Percentiles rank a stretch among this genome's conserved stretches.
Conservation (phyloP, 345 rosid species). For the Rhodamnia rubescens region DNA sequence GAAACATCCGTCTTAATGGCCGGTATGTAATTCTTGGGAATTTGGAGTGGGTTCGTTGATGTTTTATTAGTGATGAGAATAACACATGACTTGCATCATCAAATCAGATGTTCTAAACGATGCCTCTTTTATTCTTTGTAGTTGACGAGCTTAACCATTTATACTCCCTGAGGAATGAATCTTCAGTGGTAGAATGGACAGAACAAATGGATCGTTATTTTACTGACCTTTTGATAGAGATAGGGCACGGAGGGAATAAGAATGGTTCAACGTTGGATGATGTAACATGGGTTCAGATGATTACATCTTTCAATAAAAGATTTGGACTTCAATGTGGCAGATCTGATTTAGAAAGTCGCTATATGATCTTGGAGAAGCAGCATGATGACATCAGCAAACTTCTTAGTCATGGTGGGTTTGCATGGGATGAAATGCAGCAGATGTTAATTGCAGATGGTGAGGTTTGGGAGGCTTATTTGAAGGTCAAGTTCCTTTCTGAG, state of each 20-base stretch:
- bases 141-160: constrained; percentile 25
- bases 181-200: constrained; percentile 42
- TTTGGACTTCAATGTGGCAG: constrained; percentile 39
- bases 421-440: constrained; percentile 53
- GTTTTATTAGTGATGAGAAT: background rate
- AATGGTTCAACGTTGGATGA: constrained; percentile 35
- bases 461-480: constrained; percentile 44
- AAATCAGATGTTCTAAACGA: background rate
- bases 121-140: constrained; percentile 9
- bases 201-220: constrained; percentile 40
- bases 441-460: constrained; percentile 37
- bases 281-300: constrained; percentile 51
- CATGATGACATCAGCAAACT: constrained; percentile 39
- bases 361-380: constrained; percentile 48
- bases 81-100: background rate
- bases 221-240: constrained; percentile 52
- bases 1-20: constrained; percentile 26
- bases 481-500: constrained; percentile 25
- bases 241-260: constrained; percentile 28
- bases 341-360: constrained; percentile 40
- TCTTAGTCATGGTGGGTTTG: constrained; percentile 37
- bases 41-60: background rate
- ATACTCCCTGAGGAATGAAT: constrained; percentile 5
- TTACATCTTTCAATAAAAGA: constrained; percentile 36
- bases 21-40: constrained; percentile 23